Percentiles rank a stretch among this genome's conserved stretches.
phyloP scores from a whole-genome alignment of 163 green algal genomes.

The Botryococcus braunii region DNA sequence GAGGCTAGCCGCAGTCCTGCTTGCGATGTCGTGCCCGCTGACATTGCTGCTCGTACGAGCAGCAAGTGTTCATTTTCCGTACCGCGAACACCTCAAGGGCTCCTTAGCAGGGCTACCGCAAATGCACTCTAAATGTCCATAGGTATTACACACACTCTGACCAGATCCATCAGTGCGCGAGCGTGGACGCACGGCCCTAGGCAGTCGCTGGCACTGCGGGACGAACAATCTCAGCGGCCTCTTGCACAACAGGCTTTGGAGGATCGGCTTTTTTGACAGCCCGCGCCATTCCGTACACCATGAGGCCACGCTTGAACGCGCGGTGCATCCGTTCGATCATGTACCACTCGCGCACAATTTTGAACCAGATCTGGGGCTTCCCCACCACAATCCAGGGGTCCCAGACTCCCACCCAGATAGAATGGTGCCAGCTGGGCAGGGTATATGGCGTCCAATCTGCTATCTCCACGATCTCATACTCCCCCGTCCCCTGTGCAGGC shows the following conservation, averaged over 20 bases:
- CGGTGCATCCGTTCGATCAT: constrained; percentile 90
- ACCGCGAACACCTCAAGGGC: no score
- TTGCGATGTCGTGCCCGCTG: no score
- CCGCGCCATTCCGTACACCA: constrained; percentile 83
- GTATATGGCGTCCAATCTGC: constrained; percentile 84
- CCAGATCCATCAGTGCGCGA: no score
- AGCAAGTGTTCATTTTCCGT: no score
- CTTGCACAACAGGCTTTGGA: not conserved
- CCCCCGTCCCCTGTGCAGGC: constrained; percentile 50
- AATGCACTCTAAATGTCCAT: no score
- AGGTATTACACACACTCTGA: no score
- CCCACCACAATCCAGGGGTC: constrained; percentile 87
- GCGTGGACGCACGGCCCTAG: no score
- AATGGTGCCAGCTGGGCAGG: constrained; percentile 80
- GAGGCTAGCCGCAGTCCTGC: no score
- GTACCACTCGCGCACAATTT: constrained; percentile 79
- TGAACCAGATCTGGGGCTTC: constrained; percentile 49
- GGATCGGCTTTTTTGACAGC: constrained; percentile 24
- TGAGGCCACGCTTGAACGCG: constrained; percentile 80
- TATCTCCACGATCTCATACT: constrained; percentile 41
- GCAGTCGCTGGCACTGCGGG: not conserved
- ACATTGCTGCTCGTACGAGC: no score
- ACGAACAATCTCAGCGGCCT: not conserved
- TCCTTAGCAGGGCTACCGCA: no score
- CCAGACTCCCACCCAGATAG: constrained; percentile 88